phyloP scores from a whole-genome alignment of 306 rosid species.

The Hippophae gyantsensis region DNA sequence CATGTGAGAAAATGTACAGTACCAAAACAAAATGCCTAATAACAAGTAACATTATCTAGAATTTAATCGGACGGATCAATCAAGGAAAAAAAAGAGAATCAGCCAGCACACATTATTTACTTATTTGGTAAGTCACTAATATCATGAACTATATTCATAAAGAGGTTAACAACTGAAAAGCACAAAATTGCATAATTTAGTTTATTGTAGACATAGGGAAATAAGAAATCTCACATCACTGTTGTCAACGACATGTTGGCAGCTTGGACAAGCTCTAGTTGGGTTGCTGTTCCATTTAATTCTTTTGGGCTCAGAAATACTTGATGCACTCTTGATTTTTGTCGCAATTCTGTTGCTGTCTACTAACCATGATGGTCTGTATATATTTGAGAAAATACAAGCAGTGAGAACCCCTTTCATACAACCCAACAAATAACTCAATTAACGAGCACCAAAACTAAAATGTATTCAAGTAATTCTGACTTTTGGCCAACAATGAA shows the following conservation, averaged over 20 bases:
- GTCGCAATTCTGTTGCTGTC: constrained; percentile 84
- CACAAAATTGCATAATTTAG: background rate
- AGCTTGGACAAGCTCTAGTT: constrained; percentile 65
- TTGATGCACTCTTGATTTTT: constrained; percentile 72
- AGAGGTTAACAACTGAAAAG: background rate
- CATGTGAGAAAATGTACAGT: too few relatives aligned
- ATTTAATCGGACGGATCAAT: too few relatives aligned
- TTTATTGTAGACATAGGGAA: background rate
- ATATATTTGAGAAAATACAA: constrained; percentile 14
- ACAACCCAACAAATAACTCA: too few relatives aligned
- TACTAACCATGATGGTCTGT: constrained; percentile 69
- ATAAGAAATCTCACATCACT: constrained; percentile 44
- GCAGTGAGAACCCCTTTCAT: constrained; percentile 1
- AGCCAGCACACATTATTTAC: too few relatives aligned
- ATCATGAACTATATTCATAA: too few relatives aligned
- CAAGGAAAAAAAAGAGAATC: too few relatives aligned
- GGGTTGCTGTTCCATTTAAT: constrained; percentile 76
- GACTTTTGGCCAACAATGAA: too few relatives aligned
- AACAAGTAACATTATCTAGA: too few relatives aligned
- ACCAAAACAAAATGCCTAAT: too few relatives aligned
- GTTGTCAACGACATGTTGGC: constrained; percentile 61
- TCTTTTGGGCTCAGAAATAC: constrained; percentile 32
- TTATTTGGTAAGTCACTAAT: too few relatives aligned
- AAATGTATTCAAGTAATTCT: too few relatives aligned
- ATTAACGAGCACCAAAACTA: too few relatives aligned